These are phyloP conservation scores for Blastobotrys aristatus DNA, from an alignment of 1,139 yeast genomes.

Conservation along the genomic window DNA sequence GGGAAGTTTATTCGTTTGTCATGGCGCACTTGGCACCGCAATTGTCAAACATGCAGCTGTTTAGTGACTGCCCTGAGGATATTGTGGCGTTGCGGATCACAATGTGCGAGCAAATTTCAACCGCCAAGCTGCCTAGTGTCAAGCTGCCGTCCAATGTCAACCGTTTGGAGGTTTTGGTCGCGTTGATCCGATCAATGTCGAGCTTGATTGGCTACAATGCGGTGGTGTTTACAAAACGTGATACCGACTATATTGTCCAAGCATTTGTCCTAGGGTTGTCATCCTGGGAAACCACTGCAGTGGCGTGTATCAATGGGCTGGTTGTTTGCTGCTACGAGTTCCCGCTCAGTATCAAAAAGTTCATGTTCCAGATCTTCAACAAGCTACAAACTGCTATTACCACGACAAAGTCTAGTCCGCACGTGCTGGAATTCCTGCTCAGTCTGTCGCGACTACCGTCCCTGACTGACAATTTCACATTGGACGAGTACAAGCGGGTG, in stretches of 20 bases:
- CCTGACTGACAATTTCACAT: conserved; percentile 64
- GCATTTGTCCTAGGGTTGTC: conserved; percentile 60
- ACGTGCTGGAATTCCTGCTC: conserved; percentile 68
- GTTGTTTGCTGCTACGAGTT: conserved; percentile 77
- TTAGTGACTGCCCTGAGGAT: conserved; percentile 42
- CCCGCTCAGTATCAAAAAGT: conserved; percentile 68
- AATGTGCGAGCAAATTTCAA: conserved; percentile 56
- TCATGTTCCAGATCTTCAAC: conserved; percentile 57
- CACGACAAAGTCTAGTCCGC: conserved; percentile 62
- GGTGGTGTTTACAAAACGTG: conserved; percentile 48
- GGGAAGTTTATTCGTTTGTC: conserved; percentile 67
- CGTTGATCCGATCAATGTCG: conserved; percentile 59
- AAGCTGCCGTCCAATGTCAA: conserved; percentile 44
- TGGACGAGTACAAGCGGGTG: conserved; percentile 72
- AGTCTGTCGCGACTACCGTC: conserved; percentile 63
- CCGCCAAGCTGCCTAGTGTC: conserved; percentile 27
- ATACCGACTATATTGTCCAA: conserved; percentile 64
- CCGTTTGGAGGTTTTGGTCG: conserved; percentile 63
- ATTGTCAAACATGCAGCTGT: conserved; percentile 56
- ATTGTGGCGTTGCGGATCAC: conserved; percentile 45
- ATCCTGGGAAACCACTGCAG: conserved; percentile 73
- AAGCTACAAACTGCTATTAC: conserved; percentile 72
- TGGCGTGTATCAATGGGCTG: conserved; percentile 68
- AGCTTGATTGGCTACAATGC: conserved; percentile 64
- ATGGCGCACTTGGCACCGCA: conserved; percentile 73